Evolutionary conservation across 2,329 filamentous ascomycete genomes (phyloP).

Genomic region (Zymoseptoria brevis): DNA sequence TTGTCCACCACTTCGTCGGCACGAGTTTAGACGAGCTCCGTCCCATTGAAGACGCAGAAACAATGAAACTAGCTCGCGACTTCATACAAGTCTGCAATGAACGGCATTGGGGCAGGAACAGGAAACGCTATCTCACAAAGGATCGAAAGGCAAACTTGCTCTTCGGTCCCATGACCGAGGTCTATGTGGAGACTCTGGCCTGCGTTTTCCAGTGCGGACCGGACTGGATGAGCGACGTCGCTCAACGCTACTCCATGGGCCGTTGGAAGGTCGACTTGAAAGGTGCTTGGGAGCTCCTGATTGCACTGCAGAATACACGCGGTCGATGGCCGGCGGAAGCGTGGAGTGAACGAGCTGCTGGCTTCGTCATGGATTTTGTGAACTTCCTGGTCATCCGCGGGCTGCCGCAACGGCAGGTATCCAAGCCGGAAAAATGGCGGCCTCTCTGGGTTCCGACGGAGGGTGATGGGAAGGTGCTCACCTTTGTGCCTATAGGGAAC

Average conservation of each 20-base stretch:
- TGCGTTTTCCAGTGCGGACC: slow-evolving; percentile 35
- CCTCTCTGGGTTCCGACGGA: slow-evolving; percentile 21
- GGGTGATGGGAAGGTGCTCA: slow-evolving; percentile 23
- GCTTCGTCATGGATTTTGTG: slow-evolving; percentile 29
- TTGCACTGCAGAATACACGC: slow-evolving; percentile 31
- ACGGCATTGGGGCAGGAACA: slow-evolving; percentile 24
- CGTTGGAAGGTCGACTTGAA: slow-evolving; percentile 27
- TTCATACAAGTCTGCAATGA: slow-evolving; percentile 30
- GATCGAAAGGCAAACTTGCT: slow-evolving; percentile 27
- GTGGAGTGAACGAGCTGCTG: slow-evolving; percentile 24
- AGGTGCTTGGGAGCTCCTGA: slow-evolving; percentile 25
- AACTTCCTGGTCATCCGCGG: slow-evolving; percentile 30
- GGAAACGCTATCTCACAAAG: slow-evolving; percentile 26
- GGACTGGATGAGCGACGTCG: slow-evolving; percentile 33
- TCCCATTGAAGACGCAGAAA: slow-evolving; percentile 14
- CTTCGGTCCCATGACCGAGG: slow-evolving; percentile 33
- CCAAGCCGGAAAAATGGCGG: slow-evolving; percentile 23
- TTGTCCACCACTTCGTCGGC: neutral
- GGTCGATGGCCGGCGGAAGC: slow-evolving; percentile 24
- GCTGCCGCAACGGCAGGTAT: slow-evolving; percentile 25
- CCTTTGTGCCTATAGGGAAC: slow-evolving; percentile 22
- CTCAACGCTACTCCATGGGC: slow-evolving; percentile 25
- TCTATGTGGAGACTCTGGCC: slow-evolving; percentile 36
- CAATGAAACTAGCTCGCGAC: slow-evolving; percentile 24
- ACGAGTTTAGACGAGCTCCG: neutral